These are phyloP conservation scores for Starmerella khaoyaiensis DNA, from an alignment of 805 yeast species.

Conservation along the genomic window DNA sequence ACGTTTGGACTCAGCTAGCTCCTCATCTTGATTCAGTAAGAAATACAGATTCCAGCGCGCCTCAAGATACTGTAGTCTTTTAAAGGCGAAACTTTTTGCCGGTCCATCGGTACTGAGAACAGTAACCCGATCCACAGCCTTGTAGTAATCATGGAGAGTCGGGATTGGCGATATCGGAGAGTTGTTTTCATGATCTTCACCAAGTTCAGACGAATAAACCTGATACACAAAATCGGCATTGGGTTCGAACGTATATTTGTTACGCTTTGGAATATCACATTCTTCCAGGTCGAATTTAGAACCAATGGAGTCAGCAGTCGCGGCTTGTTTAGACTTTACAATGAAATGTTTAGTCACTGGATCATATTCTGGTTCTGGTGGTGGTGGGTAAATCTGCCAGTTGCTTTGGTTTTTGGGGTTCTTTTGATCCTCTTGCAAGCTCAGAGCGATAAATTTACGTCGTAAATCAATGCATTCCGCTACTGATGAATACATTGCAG, in stretches of 20 bases:
- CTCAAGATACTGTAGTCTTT: constrained; percentile 83
- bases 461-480: constrained; percentile 54
- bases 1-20: constrained; percentile 73
- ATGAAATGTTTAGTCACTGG: constrained; percentile 40
- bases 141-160: constrained; percentile 70
- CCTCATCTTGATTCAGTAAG: constrained; percentile 82
- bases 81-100: constrained; percentile 87
- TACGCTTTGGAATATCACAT: constrained; percentile 41
- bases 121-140: constrained; percentile 65
- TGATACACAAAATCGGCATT: constrained; percentile 62
- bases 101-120: constrained; percentile 86
- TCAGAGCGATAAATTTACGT: constrained; percentile 55
- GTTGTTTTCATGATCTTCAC: neutral
- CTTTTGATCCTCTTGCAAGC: constrained; percentile 57
- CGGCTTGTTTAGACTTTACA: constrained; percentile 25
- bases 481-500: constrained; percentile 28
- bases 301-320: constrained; percentile 32
- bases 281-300: constrained; percentile 47
- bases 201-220: constrained; percentile 31
- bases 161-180: constrained; percentile 47
- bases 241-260: constrained; percentile 32
- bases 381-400: constrained; percentile 84
- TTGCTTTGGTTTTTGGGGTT: constrained; percentile 69
- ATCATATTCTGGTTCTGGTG: constrained; percentile 84
- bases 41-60: constrained; percentile 93